Percentiles rank a stretch among this genome's conserved stretches.
phyloP scores from a whole-genome alignment of 371 early-diverging fungal species.

The Mortierella sp. region DNA sequence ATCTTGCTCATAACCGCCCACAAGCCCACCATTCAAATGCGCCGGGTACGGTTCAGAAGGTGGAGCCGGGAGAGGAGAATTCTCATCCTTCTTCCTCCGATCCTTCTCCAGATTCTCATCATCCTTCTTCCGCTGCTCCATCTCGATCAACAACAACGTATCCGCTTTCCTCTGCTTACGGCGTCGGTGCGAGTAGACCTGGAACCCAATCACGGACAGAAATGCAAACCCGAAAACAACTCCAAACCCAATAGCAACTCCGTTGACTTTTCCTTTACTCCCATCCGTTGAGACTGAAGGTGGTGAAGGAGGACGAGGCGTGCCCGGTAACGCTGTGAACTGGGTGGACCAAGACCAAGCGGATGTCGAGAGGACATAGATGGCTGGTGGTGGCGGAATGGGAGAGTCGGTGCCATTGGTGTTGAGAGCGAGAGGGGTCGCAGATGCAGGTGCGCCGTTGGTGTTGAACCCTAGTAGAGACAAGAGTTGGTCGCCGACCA shows the following conservation, averaged over 20 bases:
- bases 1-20: not conserved
- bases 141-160: slow-evolving; percentile 25
- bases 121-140: slow-evolving; percentile 30
- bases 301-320: slow-evolving; percentile 31
- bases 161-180: slow-evolving; percentile 32
- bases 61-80: slow-evolving; percentile 19
- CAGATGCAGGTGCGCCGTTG: slow-evolving; percentile 36
- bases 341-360: slow-evolving; percentile 33
- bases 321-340: slow-evolving; percentile 29
- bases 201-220: slow-evolving; percentile 31
- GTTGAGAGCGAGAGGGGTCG: not conserved
- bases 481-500: slow-evolving; percentile 53
- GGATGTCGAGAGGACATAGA: slow-evolving; percentile 41
- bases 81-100: slow-evolving; percentile 14
- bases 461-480: slow-evolving; percentile 44
- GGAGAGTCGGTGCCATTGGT: not conserved
- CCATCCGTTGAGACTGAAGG: slow-evolving; percentile 36
- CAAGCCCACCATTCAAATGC: not conserved
- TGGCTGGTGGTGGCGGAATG: slow-evolving; percentile 24
- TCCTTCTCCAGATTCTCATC: slow-evolving; percentile 30
- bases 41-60: slow-evolving; percentile 19
- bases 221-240: slow-evolving; percentile 38
- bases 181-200: slow-evolving; percentile 30
- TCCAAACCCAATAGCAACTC: slow-evolving; percentile 34
- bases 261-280: slow-evolving; percentile 32